These are phyloP conservation scores for Aspergillus pseudonomiae DNA, from an alignment of 2,329 filamentous ascomycete species.

Conservation along the genomic window DNA sequence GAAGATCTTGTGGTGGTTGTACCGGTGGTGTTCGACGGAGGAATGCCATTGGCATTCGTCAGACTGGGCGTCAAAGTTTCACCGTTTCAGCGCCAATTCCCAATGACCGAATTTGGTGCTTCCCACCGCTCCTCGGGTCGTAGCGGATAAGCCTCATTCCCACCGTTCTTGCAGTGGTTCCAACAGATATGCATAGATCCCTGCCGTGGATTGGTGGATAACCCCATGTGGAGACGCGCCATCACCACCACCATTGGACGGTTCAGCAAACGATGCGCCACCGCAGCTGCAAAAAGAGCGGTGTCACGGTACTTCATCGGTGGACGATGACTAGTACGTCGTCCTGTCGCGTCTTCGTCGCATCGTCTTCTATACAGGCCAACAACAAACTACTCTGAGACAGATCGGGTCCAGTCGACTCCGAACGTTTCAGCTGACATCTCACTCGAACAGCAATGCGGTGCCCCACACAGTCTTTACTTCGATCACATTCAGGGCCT, in stretches of 20 bases:
- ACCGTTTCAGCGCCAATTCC: no score
- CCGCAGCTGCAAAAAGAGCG: constrained; percentile 17
- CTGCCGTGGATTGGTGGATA: constrained; percentile 5
- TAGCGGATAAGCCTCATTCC: constrained; percentile 4
- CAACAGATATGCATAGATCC: constrained; percentile 2
- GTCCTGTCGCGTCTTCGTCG: not conserved
- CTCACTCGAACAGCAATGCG: not conserved
- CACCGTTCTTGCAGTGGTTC: not conserved
- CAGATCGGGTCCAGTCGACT: not conserved
- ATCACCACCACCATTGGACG: not conserved
- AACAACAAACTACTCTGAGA: not conserved
- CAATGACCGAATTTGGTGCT: not conserved
- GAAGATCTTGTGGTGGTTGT: not conserved
- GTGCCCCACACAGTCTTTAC: not conserved
- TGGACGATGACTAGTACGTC: not conserved
- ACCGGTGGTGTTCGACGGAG: not conserved
- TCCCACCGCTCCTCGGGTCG: not conserved
- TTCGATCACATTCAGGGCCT: not conserved
- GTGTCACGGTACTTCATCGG: constrained; percentile 12
- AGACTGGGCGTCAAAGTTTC: not conserved
- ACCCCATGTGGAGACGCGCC: not conserved
- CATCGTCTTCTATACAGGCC: not conserved
- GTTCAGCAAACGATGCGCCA: constrained; percentile 5
- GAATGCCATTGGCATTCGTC: not conserved
- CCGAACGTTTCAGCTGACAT: not conserved